These are phyloP conservation scores for Apodospora peruviana DNA, from an alignment of 495 filamentous ascomycete genomes.

Conservation along the genomic window DNA sequence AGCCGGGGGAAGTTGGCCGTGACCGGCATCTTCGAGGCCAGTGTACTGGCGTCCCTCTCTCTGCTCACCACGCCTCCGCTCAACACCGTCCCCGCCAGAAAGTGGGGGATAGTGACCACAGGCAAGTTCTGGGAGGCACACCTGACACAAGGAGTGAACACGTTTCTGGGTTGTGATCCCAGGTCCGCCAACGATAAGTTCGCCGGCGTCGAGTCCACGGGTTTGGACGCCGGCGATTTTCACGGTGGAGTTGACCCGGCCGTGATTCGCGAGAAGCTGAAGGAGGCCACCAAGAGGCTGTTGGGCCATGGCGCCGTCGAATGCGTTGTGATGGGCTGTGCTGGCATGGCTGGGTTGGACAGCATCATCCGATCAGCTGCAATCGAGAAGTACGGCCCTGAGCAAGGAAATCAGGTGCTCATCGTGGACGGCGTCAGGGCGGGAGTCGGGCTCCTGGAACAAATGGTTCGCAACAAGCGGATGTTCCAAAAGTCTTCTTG, in stretches of 20 bases:
- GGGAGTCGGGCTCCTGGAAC: constrained; percentile 64
- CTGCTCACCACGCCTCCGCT: constrained; percentile 20
- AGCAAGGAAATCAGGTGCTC: constrained; percentile 53
- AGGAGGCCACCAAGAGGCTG: constrained; percentile 60
- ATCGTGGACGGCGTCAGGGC: constrained; percentile 84
- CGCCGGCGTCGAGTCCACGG: constrained; percentile 78
- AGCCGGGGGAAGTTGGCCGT: constrained; percentile 39
- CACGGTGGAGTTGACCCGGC: constrained; percentile 59
- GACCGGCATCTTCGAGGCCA: constrained; percentile 85
- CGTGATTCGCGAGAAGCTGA: constrained; percentile 62
- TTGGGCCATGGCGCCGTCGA: constrained; percentile 52
- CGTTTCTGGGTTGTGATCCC: constrained; percentile 42
- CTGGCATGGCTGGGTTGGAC: constrained; percentile 89
- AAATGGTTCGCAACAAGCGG: constrained; percentile 39
- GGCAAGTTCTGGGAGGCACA: constrained; percentile 76
- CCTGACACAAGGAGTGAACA: constrained; percentile 55
- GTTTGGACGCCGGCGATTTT: constrained; percentile 73
- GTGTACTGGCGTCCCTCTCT: constrained; percentile 54
- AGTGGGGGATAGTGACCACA: constrained; percentile 87
- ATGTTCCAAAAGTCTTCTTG: constrained; percentile 21
- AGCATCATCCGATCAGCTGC: constrained; percentile 69
- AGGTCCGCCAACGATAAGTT: constrained; percentile 39
- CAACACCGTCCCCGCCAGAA: constrained; percentile 29
- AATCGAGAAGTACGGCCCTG: constrained; percentile 54
- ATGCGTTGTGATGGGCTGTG: constrained; percentile 73